Base-by-base conservation (phyloP, 371 early-diverging fungal species). In the Mucor saturninus region DNA sequence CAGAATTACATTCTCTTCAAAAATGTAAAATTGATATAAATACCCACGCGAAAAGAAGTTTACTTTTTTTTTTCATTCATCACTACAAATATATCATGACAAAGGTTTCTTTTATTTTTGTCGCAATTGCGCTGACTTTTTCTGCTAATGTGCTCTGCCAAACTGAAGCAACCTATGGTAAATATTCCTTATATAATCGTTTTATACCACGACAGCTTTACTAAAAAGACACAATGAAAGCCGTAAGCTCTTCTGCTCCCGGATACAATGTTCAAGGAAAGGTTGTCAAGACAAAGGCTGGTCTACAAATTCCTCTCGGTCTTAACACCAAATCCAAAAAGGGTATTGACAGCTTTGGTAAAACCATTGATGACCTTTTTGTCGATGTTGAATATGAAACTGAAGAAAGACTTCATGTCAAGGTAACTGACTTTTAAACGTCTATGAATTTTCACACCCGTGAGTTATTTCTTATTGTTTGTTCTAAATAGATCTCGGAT, bases 381-480 rank as follows among this genome's bases (percentile, higher is more conserved):
- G 80, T 82, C 7, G 59, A 69, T 15, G 81, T 85, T 3, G 81
- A 80, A 35, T 85, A 76, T 59, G 83, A 83, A 63, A 79, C 82
- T 1, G 74, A 71, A 45, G 74, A 77, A 6, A 68, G 85, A 28
- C 64, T 86, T 28, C 74, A 79, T 8, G 81, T 90, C 35, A 79
- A 77, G 68, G 76, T 68, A 72, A 21, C 21, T 21, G 21, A 21
- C 21, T 21, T 21, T 21, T 21, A 21, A 48, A 10, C n/a, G 2
- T 5, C 0, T 37, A 35, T 39, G 11, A 5, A 35, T 42, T 21
- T 31, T 28, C 49, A 48, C 6, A 28, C 29, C 21, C 2, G 10
- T 14, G 21, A 6, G 4, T 48, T 48, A 28, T 48, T 11, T 11
- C 39, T 38, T 13, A n/a, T n/a, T 42, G 10, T 42, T 42, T 42